phyloP scores from a whole-genome alignment of 306 rosid species.

The Lathyrus oleraceus region DNA sequence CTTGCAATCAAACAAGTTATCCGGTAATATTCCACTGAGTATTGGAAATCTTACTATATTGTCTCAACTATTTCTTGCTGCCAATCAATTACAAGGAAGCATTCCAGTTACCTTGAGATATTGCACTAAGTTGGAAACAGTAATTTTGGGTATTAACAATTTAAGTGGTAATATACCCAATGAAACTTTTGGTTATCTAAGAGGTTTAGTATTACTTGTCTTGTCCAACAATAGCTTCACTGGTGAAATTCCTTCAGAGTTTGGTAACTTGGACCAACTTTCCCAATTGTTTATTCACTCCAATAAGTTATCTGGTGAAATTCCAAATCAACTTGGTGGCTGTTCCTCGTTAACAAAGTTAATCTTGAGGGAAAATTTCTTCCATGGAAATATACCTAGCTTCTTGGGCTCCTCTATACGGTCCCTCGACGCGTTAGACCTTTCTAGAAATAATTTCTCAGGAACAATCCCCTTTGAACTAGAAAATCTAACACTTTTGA shows the following conservation, averaged over 20 bases:
- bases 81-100: slow-evolving; percentile 29
- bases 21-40: background rate
- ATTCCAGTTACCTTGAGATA: slow-evolving; percentile 17
- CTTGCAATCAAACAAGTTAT: background rate
- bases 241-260: slow-evolving; percentile 30
- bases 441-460: slow-evolving; percentile 40
- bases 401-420: slow-evolving; percentile 12
- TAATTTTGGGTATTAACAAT: background rate
- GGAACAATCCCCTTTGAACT: slow-evolving; percentile 23
- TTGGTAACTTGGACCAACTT: slow-evolving; percentile 32
- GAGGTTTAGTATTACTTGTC: background rate
- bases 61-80: background rate
- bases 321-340: slow-evolving; percentile 23
- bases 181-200: background rate
- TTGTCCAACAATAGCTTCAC: slow-evolving; percentile 2
- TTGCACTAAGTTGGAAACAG: background rate
- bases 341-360: slow-evolving; percentile 4
- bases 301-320: slow-evolving; percentile 33
- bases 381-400: slow-evolving; percentile 30
- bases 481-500: slow-evolving; percentile 7
- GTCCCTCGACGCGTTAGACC: slow-evolving; percentile 16
- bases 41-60: slow-evolving; percentile 38
- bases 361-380: background rate
- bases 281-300: background rate
- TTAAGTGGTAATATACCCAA: slow-evolving; percentile 33